phyloP scores from a whole-genome alignment of 768 basidiomycete genomes.

The Hirschioporus abietinus region DNA sequence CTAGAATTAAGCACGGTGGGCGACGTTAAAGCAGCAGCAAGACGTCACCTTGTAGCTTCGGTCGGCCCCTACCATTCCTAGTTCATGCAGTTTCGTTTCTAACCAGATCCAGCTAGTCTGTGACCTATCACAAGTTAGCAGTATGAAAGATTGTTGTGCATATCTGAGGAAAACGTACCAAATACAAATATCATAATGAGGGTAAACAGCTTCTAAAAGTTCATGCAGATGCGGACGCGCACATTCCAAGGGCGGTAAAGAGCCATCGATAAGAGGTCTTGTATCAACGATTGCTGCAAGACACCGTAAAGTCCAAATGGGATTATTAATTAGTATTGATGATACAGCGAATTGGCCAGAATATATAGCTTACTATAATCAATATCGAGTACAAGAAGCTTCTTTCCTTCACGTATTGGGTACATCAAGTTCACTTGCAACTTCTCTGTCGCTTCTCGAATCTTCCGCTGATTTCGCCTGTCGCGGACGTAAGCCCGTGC shows the following conservation, averaged over 20 bases:
- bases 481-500: conserved; percentile 65
- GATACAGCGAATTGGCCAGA: conserved; percentile 4
- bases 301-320: conserved; percentile 1
- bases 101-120: conserved; percentile 90
- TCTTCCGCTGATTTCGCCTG: conserved; percentile 74
- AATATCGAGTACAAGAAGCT: conserved; percentile 79
- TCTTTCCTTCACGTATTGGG: conserved; percentile 71
- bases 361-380: conserved; percentile 64
- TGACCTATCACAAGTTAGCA: conserved; percentile 42
- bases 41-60: conserved; percentile 59
- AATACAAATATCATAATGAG: conserved; percentile 84
- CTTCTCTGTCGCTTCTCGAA: conserved; percentile 65
- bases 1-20: no score
- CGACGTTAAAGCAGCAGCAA: background rate
- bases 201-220: conserved; percentile 76
- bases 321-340: conserved; percentile 1
- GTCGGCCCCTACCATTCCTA: conserved; percentile 73
- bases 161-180: conserved; percentile 44
- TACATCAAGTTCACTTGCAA: conserved; percentile 68
- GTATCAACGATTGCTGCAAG: conserved; percentile 73
- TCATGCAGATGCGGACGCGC: conserved; percentile 79
- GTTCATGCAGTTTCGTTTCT: conserved; percentile 80
- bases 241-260: conserved; percentile 75
- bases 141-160: background rate
- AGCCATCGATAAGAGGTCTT: conserved; percentile 77